phyloP scores from a whole-genome alignment of 164 flowering plant genomes.

The Magnolia changhungtana region DNA sequence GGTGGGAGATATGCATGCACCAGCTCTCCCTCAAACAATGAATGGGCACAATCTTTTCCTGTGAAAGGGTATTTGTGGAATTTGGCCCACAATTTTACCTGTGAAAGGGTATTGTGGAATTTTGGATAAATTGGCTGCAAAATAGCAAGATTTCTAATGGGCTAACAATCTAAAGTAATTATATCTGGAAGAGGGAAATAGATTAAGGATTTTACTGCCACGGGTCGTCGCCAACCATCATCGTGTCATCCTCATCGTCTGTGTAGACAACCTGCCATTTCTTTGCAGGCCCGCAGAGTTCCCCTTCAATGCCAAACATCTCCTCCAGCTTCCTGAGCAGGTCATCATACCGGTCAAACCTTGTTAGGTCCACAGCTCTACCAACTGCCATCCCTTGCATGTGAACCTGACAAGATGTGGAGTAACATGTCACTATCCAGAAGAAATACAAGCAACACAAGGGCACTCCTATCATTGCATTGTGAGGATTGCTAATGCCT shows the following conservation, averaged over 20 bases:
- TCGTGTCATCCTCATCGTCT: constrained; percentile 90
- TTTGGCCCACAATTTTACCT: too few relatives aligned
- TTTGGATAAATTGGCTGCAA: too few relatives aligned
- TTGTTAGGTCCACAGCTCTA: constrained; percentile 76
- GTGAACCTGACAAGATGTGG: constrained; percentile 50
- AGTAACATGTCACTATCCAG: background rate
- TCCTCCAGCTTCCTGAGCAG: constrained; percentile 68
- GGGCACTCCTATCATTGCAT: too few relatives aligned
- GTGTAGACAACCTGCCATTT: constrained; percentile 92
- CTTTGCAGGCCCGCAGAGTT: constrained; percentile 57
- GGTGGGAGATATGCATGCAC: too few relatives aligned
- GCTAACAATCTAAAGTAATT: background rate
- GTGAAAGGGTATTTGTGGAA: too few relatives aligned
- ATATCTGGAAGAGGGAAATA: background rate
- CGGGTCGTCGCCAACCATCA: constrained; percentile 98
- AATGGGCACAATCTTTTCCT: too few relatives aligned
- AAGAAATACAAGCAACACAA: too few relatives aligned
- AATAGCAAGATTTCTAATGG: background rate
- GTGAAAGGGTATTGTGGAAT: too few relatives aligned
- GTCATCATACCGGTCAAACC: constrained; percentile 64
- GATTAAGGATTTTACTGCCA: constrained; percentile 67
- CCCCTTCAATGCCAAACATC: constrained; percentile 86
- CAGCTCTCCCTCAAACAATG: too few relatives aligned
- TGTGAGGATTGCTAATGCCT: too few relatives aligned
- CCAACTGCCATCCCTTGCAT: constrained; percentile 93